Percentiles rank a stretch among this genome's conserved stretches.
These are phyloP conservation scores for Jackrogersella multiformis DNA, from an alignment of 495 filamentous ascomycete genomes.

Conservation along the genomic window DNA sequence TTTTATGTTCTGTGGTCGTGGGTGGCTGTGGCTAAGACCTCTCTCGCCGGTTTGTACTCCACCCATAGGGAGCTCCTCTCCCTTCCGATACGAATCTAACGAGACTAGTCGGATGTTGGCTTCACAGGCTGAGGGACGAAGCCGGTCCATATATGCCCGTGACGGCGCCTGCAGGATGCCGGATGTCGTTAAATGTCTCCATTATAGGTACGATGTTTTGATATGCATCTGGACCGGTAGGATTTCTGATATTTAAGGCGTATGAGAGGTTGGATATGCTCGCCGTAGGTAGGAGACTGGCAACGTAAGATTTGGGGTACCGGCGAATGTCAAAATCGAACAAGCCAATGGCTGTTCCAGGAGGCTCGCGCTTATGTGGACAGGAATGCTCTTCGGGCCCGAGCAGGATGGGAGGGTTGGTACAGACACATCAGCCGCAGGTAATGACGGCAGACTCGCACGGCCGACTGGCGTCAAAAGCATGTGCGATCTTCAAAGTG, in stretches of 20 bases:
- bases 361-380: slow-evolving; percentile 4
- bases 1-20: not conserved
- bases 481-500: slow-evolving; percentile 2
- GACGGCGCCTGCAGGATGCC: not conserved
- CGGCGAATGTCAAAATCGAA: slow-evolving; percentile 3
- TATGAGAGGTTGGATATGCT: not conserved
- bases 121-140: not conserved
- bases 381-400: slow-evolving; percentile 30
- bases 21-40: not conserved
- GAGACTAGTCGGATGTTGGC: not conserved
- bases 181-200: not conserved
- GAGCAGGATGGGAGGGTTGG: slow-evolving; percentile 25
- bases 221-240: not conserved
- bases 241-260: slow-evolving; percentile 2
- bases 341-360: slow-evolving; percentile 27
- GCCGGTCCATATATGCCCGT: slow-evolving; percentile 7
- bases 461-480: slow-evolving; percentile 25
- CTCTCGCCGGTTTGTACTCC: slow-evolving; percentile 1
- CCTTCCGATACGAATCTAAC: not conserved
- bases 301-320: slow-evolving; percentile 24
- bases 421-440: slow-evolving; percentile 9
- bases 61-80: not conserved
- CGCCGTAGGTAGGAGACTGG: not conserved
- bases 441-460: slow-evolving; percentile 17
- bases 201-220: slow-evolving; percentile 11